Base-by-base conservation (phyloP, 805 yeast genomes). In the Kodamaea kakaduensis region DNA sequence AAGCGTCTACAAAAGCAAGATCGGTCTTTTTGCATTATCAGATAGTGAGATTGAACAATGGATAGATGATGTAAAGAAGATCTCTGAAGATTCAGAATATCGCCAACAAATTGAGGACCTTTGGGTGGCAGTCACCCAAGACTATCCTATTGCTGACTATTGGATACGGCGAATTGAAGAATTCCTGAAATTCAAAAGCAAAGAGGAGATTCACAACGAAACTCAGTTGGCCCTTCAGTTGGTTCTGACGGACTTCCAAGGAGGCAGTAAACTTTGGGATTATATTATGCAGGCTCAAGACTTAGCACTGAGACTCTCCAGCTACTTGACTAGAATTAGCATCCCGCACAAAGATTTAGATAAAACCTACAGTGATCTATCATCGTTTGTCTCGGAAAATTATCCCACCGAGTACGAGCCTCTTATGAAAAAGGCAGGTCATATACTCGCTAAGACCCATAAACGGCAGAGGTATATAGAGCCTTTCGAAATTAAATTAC, bases 291-390 rank as follows among this genome's bases (percentile, higher is more conserved):
- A 44, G n/a, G 6, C 19, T 5, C 29, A 16, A 7, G 29, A 26
- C 5, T 19, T 19, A 3, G 18, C 12, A 4, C 29, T 16, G 10
- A 14, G 17, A 12, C 12, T 26, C 3, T 18, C 15, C 17, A 19
- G 59, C 4, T 54, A 60, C 47, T 33, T 58, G 4, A 44, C 54
- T 17, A 50, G 73, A 25, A 46, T 77, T 4, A 25, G 44, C 1
- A 42, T 47, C 7, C 78, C 78, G 0, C 78, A 73, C 48, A 37
- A 46, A 1, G 44, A 52, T 3, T 36, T 73, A 6, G 71, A 68
- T 3, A 58, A 61, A 0, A 64, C 77, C 0, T 67, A 58, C 44
- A 48, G 57, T 7, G 51, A 52, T 1, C 64, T 58, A 28, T 74
- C 78, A 1, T 17, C 50, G 1, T 69, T 72, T 35, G 55, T 74